Evolutionary conservation across 352 stramenopile species (phyloP), one percentile per base, ranked within the genome.

Genomic region (Pythium rhizo-oryzae): DNA sequence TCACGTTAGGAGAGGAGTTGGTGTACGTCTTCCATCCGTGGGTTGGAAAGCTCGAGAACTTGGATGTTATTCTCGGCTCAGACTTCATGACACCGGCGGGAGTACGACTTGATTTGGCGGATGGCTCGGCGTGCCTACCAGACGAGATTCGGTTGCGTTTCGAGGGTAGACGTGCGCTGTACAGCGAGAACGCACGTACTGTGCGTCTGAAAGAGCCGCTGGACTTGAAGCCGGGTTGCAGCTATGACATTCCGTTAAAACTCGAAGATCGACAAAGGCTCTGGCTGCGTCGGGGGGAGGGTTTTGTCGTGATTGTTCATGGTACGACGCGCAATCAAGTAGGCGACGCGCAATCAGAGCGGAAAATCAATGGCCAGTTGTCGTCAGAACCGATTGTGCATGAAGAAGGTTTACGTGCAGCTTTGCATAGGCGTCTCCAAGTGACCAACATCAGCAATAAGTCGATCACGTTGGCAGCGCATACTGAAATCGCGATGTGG

Each of bases 21-120:
- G 53, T 47, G 1, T 69, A 63, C 46, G 41, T 39, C 12, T 69
- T 49, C 21, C 4, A 23, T 8, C 4, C 49, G 11, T 63, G 43
- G 54, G 47, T 70, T 21, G 64, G 64, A 9, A n/a, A 37, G 16
- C 37, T 70, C 12, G 46, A 46, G 8, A 44, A 51, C 28, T 8
- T 46, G 24, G 16, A 70, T 2, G 46, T 24, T 18, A 70, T 70
- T 25, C 28, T 69, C 6, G 53, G 62, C 8, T 50, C 52, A 4
- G 62, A 69, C 43, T 69, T 69, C 44, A 64, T 70, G 63, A 46
- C 25, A 13, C 63, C 55, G 33, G 63, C 55, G 4, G 63, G 63
- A 4, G 37, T 70, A 4, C 43, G 55, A 2, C 41, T n/a, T 60
- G 63, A 70, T 53, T 18, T 70, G 15, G 54, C 56, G 4, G 30